Base-by-base conservation (phyloP, 2,329 filamentous ascomycete genomes). In the Sporothrix phasma region DNA sequence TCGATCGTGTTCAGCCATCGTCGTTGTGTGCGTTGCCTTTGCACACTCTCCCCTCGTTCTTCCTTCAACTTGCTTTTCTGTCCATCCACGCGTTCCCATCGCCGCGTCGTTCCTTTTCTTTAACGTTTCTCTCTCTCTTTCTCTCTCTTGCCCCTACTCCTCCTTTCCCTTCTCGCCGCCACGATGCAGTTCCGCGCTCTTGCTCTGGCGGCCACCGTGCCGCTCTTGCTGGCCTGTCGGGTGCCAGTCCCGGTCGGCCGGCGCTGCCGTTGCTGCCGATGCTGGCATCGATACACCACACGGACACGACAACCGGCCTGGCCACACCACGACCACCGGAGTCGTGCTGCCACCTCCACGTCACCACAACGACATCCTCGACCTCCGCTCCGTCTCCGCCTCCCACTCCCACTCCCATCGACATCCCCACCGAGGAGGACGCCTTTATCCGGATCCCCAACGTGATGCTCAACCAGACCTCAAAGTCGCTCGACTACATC, bases 401-500 rank as follows among this genome's bases (percentile, higher is more conserved):
- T n/a, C n/a, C n/a, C n/a, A n/a, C n/a, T n/a, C n/a, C n/a, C n/a
- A n/a, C n/a, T n/a, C n/a, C n/a, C n/a, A n/a, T n/a, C 26, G 41
- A 47, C 2, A 6, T 31, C 7, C 3, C 51, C 19, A 22, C 11
- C n/a, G 31, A 37, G 4, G 19, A 24, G n/a, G 22, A 5, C 19
- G 11, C 22, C 22, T 49, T 49, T 13, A 24, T 64, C 31, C 41
- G 17, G 1, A 39, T 64, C 15, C 47, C 63, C 26, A 54, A 45
- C 47, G 11, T 37, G n/a, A 26, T 39, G 5, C 47, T 64, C 11
- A 39, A 64, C 19, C 26, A 61, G 17, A 58, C 47, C 7, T 54
- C 46, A 46, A 39, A 47, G 39, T 39, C 60, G 24, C 47, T 64
- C 10, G 63, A 64, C 47, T 24, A 47, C 8, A 41, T 64, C 5